Evolutionary conservation across 441 rosid species (phyloP).

Genomic region (Populus hybrid): DNA sequence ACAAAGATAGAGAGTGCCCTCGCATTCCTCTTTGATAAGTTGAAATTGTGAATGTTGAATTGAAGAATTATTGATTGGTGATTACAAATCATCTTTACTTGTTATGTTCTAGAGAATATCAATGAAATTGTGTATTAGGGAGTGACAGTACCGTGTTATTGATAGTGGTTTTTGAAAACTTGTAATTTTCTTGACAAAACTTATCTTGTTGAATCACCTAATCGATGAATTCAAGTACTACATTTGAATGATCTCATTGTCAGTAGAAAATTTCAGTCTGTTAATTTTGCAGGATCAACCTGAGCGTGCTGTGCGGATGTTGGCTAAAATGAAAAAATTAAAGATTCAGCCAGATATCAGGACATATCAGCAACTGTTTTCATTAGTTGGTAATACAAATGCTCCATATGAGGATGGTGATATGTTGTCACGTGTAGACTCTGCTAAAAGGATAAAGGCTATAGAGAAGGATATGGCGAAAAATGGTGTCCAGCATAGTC

Average conservation of each 20-base stretch:
- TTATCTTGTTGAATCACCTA: not conserved
- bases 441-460: slow-evolving; percentile 64
- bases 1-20: not conserved
- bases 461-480: slow-evolving; percentile 75
- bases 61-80: not conserved
- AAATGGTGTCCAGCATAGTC: slow-evolving; percentile 70
- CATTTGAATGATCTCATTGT: not conserved
- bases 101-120: not conserved
- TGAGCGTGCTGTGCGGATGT: slow-evolving; percentile 65
- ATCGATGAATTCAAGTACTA: not conserved
- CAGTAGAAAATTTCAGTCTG: slow-evolving; percentile 10
- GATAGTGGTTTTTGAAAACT: not conserved
- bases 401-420: slow-evolving; percentile 71
- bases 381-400: slow-evolving; percentile 69
- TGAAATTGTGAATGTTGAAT: not conserved
- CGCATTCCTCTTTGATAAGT: not conserved
- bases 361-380: slow-evolving; percentile 75
- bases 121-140: not conserved
- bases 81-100: not conserved
- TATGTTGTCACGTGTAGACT: slow-evolving; percentile 54
- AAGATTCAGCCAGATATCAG: slow-evolving; percentile 52
- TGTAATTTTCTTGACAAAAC: not conserved
- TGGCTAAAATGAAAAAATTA: slow-evolving; percentile 70
- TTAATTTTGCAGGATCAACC: slow-evolving; percentile 66
- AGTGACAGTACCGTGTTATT: not conserved